These are phyloP conservation scores for Chaetomidium leptoderma DNA, from an alignment of 495 filamentous ascomycete species.

Conservation along the genomic window DNA sequence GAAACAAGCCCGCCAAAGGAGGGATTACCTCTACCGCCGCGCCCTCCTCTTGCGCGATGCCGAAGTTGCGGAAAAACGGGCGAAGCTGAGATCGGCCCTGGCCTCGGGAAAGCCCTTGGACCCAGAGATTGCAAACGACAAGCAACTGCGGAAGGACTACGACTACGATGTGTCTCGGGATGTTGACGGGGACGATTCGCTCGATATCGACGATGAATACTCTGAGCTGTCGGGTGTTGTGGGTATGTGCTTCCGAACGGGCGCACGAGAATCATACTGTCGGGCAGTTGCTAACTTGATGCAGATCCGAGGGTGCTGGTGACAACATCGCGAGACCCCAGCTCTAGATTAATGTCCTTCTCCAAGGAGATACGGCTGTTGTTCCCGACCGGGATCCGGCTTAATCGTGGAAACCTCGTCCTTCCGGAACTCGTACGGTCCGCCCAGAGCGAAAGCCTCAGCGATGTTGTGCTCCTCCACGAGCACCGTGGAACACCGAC, in stretches of 20 bases:
- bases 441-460: slow-evolving; percentile 70
- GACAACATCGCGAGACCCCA: slow-evolving; percentile 85
- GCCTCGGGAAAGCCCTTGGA: slow-evolving; percentile 79
- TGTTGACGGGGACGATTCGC: slow-evolving; percentile 53
- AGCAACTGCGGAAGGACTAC: slow-evolving; percentile 77
- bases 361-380: slow-evolving; percentile 94
- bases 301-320: slow-evolving; percentile 56
- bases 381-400: slow-evolving; percentile 80
- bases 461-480: slow-evolving; percentile 83
- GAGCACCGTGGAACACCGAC: slow-evolving; percentile 94
- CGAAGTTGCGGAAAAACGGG: slow-evolving; percentile 84
- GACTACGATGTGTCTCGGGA: slow-evolving; percentile 86
- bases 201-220: slow-evolving; percentile 86
- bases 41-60: slow-evolving; percentile 73
- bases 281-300: slow-evolving; percentile 6
- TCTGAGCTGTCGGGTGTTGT: slow-evolving; percentile 33
- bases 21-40: slow-evolving; percentile 89
- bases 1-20: slow-evolving; percentile 76
- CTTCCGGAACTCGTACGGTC: slow-evolving; percentile 78
- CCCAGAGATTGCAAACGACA: slow-evolving; percentile 84
- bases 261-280: not conserved
- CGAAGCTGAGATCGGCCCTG: slow-evolving; percentile 78
- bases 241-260: slow-evolving; percentile 5
- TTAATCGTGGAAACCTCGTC: slow-evolving; percentile 89
- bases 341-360: slow-evolving; percentile 76